Conservation (phyloP, 306 rosid species). For the Myrica gale region DNA sequence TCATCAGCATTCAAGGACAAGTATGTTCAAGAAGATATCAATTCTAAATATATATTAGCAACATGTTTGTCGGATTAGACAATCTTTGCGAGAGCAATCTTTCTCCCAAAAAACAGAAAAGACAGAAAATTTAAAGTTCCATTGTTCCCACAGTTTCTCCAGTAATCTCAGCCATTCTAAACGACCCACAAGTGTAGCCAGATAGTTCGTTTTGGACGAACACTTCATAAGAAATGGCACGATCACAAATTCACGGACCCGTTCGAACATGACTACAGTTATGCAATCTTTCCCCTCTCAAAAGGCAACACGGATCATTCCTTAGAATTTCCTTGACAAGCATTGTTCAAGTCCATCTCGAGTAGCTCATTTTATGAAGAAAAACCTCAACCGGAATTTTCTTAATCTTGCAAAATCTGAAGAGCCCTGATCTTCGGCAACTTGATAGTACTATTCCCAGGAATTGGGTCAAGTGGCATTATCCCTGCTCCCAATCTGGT, state of each 20-base stretch:
- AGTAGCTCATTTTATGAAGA: not conserved
- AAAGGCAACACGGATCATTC: conserved; percentile 2
- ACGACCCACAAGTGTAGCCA: conserved; percentile 11
- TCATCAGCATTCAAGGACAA: too few species aligned
- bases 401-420: not conserved
- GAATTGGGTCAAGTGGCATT: not conserved
- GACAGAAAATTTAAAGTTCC: too few species aligned
- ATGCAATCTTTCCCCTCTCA: not conserved
- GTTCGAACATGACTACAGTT: not conserved
- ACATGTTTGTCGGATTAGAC: too few species aligned
- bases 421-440: conserved; percentile 11
- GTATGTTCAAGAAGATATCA: too few species aligned
- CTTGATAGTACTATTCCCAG: not conserved
- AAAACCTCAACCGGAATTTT: not conserved
- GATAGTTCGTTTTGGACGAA: conserved; percentile 8
- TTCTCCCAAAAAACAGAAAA: too few species aligned
- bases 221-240: conserved; percentile 8
- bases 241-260: conserved; percentile 5
- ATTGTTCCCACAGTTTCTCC: not conserved
- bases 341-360: not conserved
- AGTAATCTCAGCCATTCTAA: not conserved
- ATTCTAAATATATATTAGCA: too few species aligned
- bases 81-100: too few species aligned
- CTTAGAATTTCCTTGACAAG: conserved; percentile 19
- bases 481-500: not conserved